Base-by-base conservation (phyloP, 2,329 filamentous ascomycete species). In the Aureobasidium subglaciale region DNA sequence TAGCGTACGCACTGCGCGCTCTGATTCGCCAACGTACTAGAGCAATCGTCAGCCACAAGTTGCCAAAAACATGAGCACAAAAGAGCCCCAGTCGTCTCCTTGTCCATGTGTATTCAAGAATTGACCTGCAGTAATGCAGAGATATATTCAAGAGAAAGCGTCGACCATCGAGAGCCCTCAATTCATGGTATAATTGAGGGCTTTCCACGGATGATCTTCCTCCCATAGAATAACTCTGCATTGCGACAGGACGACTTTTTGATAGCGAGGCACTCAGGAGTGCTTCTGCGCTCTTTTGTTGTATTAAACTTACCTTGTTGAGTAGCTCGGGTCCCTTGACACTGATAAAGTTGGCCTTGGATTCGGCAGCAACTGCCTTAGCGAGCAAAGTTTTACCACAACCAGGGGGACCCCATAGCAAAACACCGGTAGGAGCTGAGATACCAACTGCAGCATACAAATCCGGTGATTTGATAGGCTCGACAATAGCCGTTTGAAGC, bases 311-410 rank as follows among this genome's bases (percentile, higher is more conserved):
- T 40, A 40, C 37, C 37, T 97, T 99, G 77, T 97, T 97, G 42
- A 99, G 80, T 9, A 99, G 78, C 69, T 99, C 93, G 0, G 93
- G 93, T 0, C 93, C 93, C 71, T 96, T 96, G 72, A 99, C 90
- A 52, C 90, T 90, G 71, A 99, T 99, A 75, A 99, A 99, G 71
- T 96, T 97, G 45, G 93, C 93, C 69, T 92, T 90, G 7, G 88
- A 91, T 68, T 96, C 90, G 69, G 95, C 95, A 55, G 93, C 93
- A 4, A 96, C 90, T 3, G 93, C 93, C 73, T 97, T 96, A 16
- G 93, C 93, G 1, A 99, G 83, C 1, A 99, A 80, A 0, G 93
- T 99, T 71, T 99, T 99, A 64, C 93, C 93, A 70, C 93, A 99
- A 6, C 93, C 93, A 0, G 93, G 93, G 1, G 93, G 93, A 0